These are phyloP conservation scores for Tieghemostelium lacteum DNA, from an alignment of 78 protist species.

Conservation along the genomic window DNA sequence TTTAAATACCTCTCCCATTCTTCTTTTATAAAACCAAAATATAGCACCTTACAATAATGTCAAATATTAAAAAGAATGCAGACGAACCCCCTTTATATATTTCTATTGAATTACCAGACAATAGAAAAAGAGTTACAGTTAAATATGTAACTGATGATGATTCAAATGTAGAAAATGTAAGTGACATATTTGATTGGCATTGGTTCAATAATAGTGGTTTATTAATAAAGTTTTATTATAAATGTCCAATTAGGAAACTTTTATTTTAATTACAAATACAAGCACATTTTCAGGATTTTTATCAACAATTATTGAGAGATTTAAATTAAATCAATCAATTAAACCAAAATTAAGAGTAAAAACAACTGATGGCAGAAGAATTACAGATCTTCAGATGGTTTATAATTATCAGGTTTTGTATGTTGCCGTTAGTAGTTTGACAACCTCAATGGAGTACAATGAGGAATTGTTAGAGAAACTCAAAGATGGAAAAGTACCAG, in stretches of 20 bases:
- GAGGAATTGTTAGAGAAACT: background rate
- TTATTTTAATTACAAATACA: background rate
- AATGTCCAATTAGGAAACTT: background rate
- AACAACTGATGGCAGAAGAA: conserved; percentile 13
- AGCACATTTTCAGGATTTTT: conserved; percentile 5
- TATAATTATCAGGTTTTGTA: conserved; percentile 17
- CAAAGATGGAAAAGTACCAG: background rate
- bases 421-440: background rate
- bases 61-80: too few relatives aligned
- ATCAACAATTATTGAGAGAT: background rate
- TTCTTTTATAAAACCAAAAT: too few relatives aligned
- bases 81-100: background rate
- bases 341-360: conserved; percentile 12
- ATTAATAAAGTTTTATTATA: background rate
- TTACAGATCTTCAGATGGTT: background rate
- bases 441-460: background rate
- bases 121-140: conserved; percentile 27
- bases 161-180: background rate
- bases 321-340: background rate
- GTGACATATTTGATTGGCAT: background rate
- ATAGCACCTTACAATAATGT: too few relatives aligned
- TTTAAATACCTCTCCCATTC: too few relatives aligned
- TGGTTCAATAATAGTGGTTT: background rate
- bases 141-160: background rate
- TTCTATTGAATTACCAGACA: conserved; percentile 15